Evolutionary conservation across 78 protist genomes (phyloP).

Genomic region (Protostelium mycophagum): DNA sequence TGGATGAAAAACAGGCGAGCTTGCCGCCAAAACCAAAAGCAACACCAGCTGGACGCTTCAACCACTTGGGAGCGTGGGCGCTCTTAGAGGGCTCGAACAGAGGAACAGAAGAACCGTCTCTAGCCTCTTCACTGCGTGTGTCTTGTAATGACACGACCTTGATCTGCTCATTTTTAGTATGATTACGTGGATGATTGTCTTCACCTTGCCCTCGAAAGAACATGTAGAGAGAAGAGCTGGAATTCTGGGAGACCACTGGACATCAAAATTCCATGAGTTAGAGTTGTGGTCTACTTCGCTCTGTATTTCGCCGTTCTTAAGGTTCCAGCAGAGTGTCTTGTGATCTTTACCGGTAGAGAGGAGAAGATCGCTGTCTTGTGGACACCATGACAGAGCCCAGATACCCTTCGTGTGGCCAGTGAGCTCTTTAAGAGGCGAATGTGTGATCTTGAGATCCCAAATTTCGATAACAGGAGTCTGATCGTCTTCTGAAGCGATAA

Average conservation of each 20-base stretch:
- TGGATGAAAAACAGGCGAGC: slow-evolving; percentile 44
- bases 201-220: slow-evolving; percentile 76
- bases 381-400: slow-evolving; percentile 87
- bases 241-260: slow-evolving; percentile 82
- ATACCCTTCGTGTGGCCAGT: slow-evolving; percentile 82
- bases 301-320: slow-evolving; percentile 50
- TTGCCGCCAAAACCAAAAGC: slow-evolving; percentile 89
- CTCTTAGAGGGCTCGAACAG: not conserved
- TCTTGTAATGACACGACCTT: slow-evolving; percentile 2
- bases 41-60: slow-evolving; percentile 78
- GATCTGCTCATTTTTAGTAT: not conserved
- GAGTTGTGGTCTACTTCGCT: slow-evolving; percentile 47
- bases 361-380: slow-evolving; percentile 65
- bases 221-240: slow-evolving; percentile 65
- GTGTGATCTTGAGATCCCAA: slow-evolving; percentile 89
- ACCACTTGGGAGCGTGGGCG: slow-evolving; percentile 60
- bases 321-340: slow-evolving; percentile 89
- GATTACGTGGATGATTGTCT: not conserved
- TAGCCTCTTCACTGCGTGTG: not conserved
- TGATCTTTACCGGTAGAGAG: slow-evolving; percentile 83
- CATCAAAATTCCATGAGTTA: slow-evolving; percentile 82
- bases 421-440: slow-evolving; percentile 60
- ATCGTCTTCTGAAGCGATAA: slow-evolving; percentile 88
- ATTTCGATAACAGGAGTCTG: slow-evolving; percentile 76
- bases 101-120: not conserved